Base-by-base conservation (phyloP, 208 protist genomes). In the Trichomonas gallinae region DNA sequence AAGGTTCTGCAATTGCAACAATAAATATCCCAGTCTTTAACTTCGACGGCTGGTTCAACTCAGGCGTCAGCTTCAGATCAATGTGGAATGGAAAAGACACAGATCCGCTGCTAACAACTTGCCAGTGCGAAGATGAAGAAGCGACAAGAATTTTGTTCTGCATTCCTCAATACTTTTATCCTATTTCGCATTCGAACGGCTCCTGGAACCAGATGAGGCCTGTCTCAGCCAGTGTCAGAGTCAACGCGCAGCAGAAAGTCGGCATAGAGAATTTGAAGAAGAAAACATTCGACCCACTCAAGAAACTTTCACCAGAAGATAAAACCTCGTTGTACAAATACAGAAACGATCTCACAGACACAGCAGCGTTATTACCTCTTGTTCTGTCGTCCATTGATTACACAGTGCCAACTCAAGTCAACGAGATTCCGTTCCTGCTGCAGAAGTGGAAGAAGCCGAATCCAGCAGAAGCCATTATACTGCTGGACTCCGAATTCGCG, bases 401-500 rank as follows among this genome's bases (percentile, higher is more conserved):
- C 46, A 58, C n/a, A 38, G 44, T 44, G 13, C 87, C 87, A 21
- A 44, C 42, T 31, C 87, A 93, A 51, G 87, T 93, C 0, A 93
- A 58, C 9, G 87, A 93, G 51, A 51, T 93, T 93, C 44, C 87
- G n/a, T 23, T 38, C 15, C 21, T 93, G 15, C n/a, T 93, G 0
- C 15, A 48, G 8, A 51, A n/a, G 15, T 93, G 87, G 87, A 26
- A 93, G 13, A 34, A 36, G 38, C 44, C 44, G 13, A 17, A 8
- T 34, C 6, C 44, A 26, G 40, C 88, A 8, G 91, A 97, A 17
- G 98, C 98, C 8, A 96, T 98, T 15, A 97, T 98, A 96, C 96
- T 98, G 0, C 96, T 98, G 8, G 98, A 98, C 89, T 97, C 97
- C 9, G 98, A 98, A 36, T 98, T 97, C 97, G 97, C 97, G 0